Percentiles rank a stretch among this genome's conserved stretches.
Evolutionary conservation across 305 asterid species (phyloP).

Genomic region (Plantago lanceolata): DNA sequence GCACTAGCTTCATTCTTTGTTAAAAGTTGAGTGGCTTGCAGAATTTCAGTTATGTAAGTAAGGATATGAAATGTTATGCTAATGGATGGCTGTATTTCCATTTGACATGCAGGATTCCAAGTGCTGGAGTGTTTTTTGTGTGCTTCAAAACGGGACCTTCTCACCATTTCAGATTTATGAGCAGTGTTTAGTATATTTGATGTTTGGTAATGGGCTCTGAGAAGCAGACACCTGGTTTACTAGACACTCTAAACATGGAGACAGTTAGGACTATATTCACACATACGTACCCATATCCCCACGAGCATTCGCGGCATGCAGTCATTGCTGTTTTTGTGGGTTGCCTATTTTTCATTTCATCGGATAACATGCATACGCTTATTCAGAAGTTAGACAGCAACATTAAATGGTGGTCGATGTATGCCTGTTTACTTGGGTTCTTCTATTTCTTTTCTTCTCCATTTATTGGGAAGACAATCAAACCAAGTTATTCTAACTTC

Average conservation of each 20-base stretch:
- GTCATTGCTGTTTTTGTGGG: constrained; percentile 89
- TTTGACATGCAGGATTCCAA: no score
- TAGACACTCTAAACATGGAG: constrained; percentile 82
- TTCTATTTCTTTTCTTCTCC: constrained; percentile 98
- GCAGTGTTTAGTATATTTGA: constrained; percentile 21
- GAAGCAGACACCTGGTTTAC: constrained; percentile 54
- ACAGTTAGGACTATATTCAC: constrained; percentile 90
- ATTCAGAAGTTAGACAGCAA: constrained; percentile 95
- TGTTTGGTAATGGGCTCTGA: constrained; percentile 56
- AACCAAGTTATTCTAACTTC: constrained; percentile 94
- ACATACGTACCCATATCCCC: constrained; percentile 88
- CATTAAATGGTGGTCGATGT: constrained; percentile 99
- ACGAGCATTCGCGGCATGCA: constrained; percentile 94
- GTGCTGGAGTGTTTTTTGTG: no score
- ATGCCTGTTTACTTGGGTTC: constrained; percentile 93
- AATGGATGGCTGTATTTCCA: no score
- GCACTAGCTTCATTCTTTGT: no score
- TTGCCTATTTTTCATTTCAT: constrained; percentile 91
- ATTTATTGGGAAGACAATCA: constrained; percentile 87
- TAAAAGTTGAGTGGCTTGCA: no score
- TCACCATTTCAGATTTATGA: constrained; percentile 21
- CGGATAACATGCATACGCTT: constrained; percentile 94
- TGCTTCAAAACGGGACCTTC: no score
- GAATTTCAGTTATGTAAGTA: no score
- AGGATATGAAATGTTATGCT: no score